Conservation (phyloP, 1,284 basidiomycete species). For the Paramarasmius palmivorus region DNA sequence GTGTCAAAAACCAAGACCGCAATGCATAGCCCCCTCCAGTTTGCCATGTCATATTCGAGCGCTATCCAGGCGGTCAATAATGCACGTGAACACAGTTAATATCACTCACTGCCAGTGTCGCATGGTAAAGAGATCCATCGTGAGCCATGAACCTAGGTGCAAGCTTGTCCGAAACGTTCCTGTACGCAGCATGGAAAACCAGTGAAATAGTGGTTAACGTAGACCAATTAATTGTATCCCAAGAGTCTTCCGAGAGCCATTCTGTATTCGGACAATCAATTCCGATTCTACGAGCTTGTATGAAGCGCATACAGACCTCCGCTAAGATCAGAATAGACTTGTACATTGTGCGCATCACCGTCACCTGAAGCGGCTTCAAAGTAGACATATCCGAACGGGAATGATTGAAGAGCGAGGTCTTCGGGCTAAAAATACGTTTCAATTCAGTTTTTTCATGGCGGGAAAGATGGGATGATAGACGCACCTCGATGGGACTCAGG, state of each 20-base stretch:
- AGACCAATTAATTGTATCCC: constrained; percentile 7
- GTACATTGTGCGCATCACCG: too few species aligned
- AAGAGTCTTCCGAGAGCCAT: constrained; percentile 7
- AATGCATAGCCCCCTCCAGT: not conserved
- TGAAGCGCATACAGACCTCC: not conserved
- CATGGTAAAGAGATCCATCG: constrained; percentile 26
- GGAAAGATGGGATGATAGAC: too few species aligned
- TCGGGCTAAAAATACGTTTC: too few species aligned
- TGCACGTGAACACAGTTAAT: not conserved
- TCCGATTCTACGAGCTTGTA: not conserved
- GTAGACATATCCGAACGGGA: too few species aligned
- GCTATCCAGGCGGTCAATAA: not conserved
- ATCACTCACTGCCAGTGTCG: not conserved
- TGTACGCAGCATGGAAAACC: not conserved
- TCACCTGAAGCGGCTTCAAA: too few species aligned
- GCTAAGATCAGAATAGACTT: too few species aligned
- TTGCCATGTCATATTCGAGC: not conserved
- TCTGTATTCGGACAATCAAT: too few species aligned
- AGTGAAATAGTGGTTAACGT: not conserved
- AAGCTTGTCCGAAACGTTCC: constrained; percentile 19
- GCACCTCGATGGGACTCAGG: too few species aligned
- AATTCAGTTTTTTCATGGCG: too few species aligned
- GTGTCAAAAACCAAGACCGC: not conserved
- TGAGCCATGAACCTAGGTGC: constrained; percentile 33
- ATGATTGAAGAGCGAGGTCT: too few species aligned